Conservation (phyloP, 139 green algal genomes). For the Chloropicon primus region DNA sequence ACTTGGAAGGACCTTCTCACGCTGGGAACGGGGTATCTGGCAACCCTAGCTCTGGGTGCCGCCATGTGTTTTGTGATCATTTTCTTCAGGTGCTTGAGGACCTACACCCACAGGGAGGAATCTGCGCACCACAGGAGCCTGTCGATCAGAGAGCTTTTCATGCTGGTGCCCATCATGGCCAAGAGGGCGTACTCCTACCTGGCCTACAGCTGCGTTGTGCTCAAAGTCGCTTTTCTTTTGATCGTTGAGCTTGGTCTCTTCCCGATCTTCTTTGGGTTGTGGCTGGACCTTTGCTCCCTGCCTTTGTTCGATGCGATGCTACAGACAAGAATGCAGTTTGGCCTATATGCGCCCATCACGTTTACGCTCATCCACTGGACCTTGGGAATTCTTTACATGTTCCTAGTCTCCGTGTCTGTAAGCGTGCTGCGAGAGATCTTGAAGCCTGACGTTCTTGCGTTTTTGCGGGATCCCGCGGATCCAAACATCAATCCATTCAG, state of each 20-base stretch:
- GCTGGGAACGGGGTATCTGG: conserved; percentile 7
- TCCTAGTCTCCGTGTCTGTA: conserved; percentile 24
- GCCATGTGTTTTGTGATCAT: conserved; percentile 6
- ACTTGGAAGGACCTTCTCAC: conserved; percentile 1
- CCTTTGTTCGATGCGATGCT: conserved; percentile 2
- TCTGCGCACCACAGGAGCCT: neutral
- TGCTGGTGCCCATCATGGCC: no score
- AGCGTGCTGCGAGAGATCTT: conserved; percentile 21
- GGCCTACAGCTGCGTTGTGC: neutral
- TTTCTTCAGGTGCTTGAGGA: neutral
- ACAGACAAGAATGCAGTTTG: neutral
- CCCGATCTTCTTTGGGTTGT: conserved; percentile 26
- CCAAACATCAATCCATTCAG: conserved; percentile 26
- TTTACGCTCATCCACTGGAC: conserved; percentile 23
- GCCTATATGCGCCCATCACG: conserved; percentile 9
- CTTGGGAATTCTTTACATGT: conserved; percentile 27
- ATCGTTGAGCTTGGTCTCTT: conserved; percentile 25
- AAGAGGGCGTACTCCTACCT: neutral
- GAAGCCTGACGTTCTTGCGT: conserved; percentile 18
- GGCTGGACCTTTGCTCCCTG: conserved; percentile 25
- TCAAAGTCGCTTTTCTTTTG: conserved; percentile 22
- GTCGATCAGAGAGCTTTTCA: neutral
- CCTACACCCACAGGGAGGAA: neutral
- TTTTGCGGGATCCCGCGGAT: conserved; percentile 21
- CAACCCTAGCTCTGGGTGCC: neutral